phyloP scores from a whole-genome alignment of 176 grass and related monocot genomes.

The Pontederia crassipes region DNA sequence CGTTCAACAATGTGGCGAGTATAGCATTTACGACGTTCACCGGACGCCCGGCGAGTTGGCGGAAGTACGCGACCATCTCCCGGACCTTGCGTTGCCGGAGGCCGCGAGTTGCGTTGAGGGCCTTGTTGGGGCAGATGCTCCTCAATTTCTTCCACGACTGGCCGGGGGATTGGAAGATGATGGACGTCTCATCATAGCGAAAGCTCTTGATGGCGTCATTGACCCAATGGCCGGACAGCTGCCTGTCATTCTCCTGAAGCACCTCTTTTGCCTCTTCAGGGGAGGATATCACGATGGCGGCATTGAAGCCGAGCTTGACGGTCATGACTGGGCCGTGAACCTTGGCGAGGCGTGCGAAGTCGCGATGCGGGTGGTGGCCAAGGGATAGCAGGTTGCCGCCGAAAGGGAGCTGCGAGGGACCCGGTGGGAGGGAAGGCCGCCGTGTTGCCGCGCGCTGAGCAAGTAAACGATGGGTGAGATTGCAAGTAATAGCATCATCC shows the following conservation, averaged over 20 bases:
- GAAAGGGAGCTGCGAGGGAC: constrained; percentile 2
- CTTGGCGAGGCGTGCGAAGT: constrained; percentile 2
- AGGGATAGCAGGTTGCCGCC: constrained; percentile 14
- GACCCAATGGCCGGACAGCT: neutral
- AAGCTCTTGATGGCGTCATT: constrained; percentile 11
- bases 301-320: constrained; percentile 5
- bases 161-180: constrained; percentile 45
- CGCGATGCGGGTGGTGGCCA: constrained; percentile 2
- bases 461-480: too few species aligned
- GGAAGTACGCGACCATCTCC: neutral
- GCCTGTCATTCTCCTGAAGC: constrained; percentile 14
- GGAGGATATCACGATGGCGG: constrained; percentile 8
- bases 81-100: neutral
- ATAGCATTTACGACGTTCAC: constrained; percentile 6
- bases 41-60: too few species aligned
- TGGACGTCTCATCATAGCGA: constrained; percentile 34
- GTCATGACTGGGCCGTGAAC: neutral
- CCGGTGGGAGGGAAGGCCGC: neutral
- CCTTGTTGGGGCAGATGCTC: neutral
- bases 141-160: constrained; percentile 40
- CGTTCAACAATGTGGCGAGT: constrained; percentile 22
- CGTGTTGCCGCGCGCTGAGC: too few species aligned
- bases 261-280: neutral
- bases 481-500: too few species aligned
- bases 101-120: neutral